phyloP scores from a whole-genome alignment of 192 early-diverging fungal species.

The Spinellus fusiger region DNA sequence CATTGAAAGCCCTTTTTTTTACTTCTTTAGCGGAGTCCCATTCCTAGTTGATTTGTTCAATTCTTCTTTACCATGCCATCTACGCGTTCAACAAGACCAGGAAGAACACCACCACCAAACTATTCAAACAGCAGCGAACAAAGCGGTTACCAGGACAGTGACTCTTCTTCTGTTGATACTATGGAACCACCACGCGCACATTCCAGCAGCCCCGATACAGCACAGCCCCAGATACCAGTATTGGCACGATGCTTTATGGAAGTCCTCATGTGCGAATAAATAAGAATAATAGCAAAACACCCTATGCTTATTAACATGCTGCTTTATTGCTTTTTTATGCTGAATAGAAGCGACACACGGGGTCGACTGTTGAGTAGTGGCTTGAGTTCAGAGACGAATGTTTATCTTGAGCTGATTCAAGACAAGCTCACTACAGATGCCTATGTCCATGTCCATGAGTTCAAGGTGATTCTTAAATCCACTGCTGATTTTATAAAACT shows the following conservation, averaged over 20 bases:
- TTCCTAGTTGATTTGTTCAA: too few species aligned
- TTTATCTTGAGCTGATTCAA: not conserved
- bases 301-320: not conserved
- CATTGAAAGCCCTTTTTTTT: too few species aligned
- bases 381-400: not conserved
- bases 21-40: too few species aligned
- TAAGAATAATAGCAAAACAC: not conserved
- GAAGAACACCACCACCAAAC: not conserved
- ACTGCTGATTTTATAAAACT: too few species aligned
- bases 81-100: not conserved
- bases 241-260: not conserved
- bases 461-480: too few species aligned
- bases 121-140: not conserved
- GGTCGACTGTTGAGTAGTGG: not conserved
- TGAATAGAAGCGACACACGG: not conserved
- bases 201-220: not conserved
- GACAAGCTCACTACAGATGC: not conserved
- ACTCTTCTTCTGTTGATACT: not conserved
- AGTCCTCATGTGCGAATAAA: not conserved
- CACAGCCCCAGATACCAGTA: not conserved
- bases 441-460: not conserved
- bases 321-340: not conserved
- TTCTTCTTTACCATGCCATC: too few species aligned
- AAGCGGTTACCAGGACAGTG: not conserved
- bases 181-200: not conserved